Conservation (phyloP, 257 asterid genomes). For the Echites panduratus region DNA sequence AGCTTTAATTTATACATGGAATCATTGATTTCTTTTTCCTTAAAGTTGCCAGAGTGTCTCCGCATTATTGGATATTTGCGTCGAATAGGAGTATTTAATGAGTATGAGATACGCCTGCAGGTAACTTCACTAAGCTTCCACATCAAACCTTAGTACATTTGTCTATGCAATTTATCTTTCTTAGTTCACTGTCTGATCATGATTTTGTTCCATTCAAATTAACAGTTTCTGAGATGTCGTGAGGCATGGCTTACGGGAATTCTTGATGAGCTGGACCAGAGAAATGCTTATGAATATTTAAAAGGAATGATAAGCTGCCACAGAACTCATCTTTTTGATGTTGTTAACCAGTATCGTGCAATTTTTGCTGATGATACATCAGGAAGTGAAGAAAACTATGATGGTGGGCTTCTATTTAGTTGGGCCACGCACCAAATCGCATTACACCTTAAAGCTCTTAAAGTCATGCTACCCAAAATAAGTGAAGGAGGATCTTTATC, state of each 20-base stretch:
- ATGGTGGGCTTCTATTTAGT: conserved; percentile 96
- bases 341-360: conserved; percentile 97
- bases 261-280: conserved; percentile 91
- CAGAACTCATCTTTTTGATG: conserved; percentile 91
- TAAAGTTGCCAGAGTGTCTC: conserved; percentile 95
- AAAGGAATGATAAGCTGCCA: conserved; percentile 92
- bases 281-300: conserved; percentile 89
- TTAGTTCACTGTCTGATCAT: conserved; percentile 23
- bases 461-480: conserved; percentile 90
- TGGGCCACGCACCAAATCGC: conserved; percentile 99
- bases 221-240: conserved; percentile 92
- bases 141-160: neutral
- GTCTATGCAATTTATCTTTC: neutral
- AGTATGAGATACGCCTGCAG: conserved; percentile 98
- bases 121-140: conserved; percentile 28
- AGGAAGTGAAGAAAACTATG: conserved; percentile 89
- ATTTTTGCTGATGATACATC: conserved; percentile 92
- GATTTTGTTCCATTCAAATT: conserved; percentile 9
- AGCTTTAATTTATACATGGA: conserved; percentile 2
- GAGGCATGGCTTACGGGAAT: conserved; percentile 93
- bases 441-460: conserved; percentile 73
- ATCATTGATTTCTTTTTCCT: conserved; percentile 10
- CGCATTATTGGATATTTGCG: conserved; percentile 93
- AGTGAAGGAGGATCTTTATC: conserved; percentile 94
- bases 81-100: conserved; percentile 89